A percentile compares a stretch with the other conserved stretches of the same genome.
Evolutionary conservation across 1,284 basidiomycete genomes (phyloP).

Genomic region (Sanghuangporus sanghuang): DNA sequence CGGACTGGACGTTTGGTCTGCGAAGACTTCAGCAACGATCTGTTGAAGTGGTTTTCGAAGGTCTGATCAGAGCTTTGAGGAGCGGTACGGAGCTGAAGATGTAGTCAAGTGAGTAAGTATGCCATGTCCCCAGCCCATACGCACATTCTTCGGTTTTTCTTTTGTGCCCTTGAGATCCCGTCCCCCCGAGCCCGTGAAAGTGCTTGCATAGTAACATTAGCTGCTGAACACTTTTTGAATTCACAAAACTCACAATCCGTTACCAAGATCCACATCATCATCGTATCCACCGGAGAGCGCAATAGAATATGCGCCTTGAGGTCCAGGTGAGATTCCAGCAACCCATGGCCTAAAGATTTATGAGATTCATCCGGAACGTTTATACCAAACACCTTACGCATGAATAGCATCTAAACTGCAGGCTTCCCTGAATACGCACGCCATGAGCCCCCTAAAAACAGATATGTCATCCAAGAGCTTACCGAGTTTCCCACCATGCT

Average conservation of each 20-base stretch:
- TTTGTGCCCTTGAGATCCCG: slow-evolving; percentile 79
- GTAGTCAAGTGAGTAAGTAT: slow-evolving; percentile 8
- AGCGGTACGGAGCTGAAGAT: slow-evolving; percentile 70
- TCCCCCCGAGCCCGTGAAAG: slow-evolving; percentile 77
- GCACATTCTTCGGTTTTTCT: slow-evolving; percentile 68
- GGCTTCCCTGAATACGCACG: slow-evolving; percentile 37
- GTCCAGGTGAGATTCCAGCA: slow-evolving; percentile 65
- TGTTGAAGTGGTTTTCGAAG: slow-evolving; percentile 70
- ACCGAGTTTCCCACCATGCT: slow-evolving; percentile 73
- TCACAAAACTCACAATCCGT: slow-evolving; percentile 60
- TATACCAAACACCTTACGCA: slow-evolving; percentile 45
- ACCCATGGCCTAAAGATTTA: slow-evolving; percentile 58
- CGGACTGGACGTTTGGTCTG: slow-evolving; percentile 74
- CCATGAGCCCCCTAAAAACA: not conserved
- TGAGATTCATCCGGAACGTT: not conserved
- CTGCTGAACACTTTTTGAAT: not conserved
- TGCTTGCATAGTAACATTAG: slow-evolving; percentile 35
- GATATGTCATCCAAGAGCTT: not conserved
- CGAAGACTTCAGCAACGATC: slow-evolving; percentile 59
- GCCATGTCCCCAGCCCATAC: slow-evolving; percentile 20
- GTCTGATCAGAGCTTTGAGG: slow-evolving; percentile 76
- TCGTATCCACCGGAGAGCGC: slow-evolving; percentile 82
- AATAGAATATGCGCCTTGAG: slow-evolving; percentile 69
- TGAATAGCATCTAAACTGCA: slow-evolving; percentile 72
- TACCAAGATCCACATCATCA: slow-evolving; percentile 77